Evolutionary conservation across 192 early-diverging fungal genomes (phyloP), one percentile per base, ranked within the genome.

Genomic region (Coemansia sp.): DNA sequence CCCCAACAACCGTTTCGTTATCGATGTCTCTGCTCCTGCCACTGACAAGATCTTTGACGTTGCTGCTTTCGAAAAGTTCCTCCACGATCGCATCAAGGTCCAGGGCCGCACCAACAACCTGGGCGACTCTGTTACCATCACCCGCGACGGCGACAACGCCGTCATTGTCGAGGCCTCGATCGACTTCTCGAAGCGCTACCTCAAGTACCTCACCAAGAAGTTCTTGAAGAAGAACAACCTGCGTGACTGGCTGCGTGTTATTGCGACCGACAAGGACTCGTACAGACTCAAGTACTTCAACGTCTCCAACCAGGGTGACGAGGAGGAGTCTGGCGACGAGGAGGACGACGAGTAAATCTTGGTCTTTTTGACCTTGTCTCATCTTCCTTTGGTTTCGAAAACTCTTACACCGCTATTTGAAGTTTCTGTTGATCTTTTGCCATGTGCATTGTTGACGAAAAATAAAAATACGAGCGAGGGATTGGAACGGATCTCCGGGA

Each of bases 141-240:
- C 84, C 82, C 93, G 92, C 74, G 74, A 75, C 54, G 82, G 76
- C 67, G 87, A 88, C 62, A 70, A 82, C 75, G 87, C 84, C 75
- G 82, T 98, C 71, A 88, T 91, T 62, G 87, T 95, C 67, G 85
- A 86, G 68, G 82, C 88, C 75, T 85, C 82, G 82, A 83, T 82
- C 59, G 83, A 84, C 59, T 92, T 98, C 85, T 89, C 95, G 76
- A 99, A 99, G 91, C 91, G 95, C 68, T 99, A 99, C 91, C 82
- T 98, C 83, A 99, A 99, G 92, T 99, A 99, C 91, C 89, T 99
- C 57, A 93, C 97, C 85, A 99, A 99, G 92, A 96, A 96, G 89
- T 99, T 94, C 92, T 86, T 99, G 84, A 99, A 99, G 93, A 96
- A 99, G 92, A 85, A 97, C 88, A 87, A 90, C 80, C 90, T 99